Percentiles rank a stretch among this genome's conserved stretches.
These are phyloP conservation scores for Wickerhamomyces bovis DNA, from an alignment of 805 yeast species.

Conservation along the genomic window DNA sequence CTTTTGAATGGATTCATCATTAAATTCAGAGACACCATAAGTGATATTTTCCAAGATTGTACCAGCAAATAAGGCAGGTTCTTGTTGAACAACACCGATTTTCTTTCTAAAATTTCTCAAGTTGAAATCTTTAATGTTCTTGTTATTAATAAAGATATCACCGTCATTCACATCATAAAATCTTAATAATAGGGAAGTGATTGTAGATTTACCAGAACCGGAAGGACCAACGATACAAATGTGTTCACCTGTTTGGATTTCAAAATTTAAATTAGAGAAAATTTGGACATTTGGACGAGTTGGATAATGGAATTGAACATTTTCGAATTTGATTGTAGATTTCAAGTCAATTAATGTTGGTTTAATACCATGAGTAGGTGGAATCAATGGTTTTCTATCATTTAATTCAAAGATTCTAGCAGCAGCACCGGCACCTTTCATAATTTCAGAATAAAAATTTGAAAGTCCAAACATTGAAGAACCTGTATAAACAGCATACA, in stretches of 20 bases:
- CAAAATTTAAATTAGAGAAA: slow-evolving; percentile 54
- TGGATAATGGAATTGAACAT: slow-evolving; percentile 74
- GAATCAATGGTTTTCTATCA: slow-evolving; percentile 68
- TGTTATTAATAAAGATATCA: slow-evolving; percentile 54
- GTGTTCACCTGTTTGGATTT: slow-evolving; percentile 73
- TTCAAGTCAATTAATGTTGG: slow-evolving; percentile 27
- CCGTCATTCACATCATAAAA: slow-evolving; percentile 79
- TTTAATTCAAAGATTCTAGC: slow-evolving; percentile 83
- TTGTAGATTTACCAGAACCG: slow-evolving; percentile 92
- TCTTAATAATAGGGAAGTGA: slow-evolving; percentile 70
- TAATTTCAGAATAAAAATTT: slow-evolving; percentile 84
- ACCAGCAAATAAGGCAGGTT: slow-evolving; percentile 84
- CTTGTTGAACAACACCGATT: slow-evolving; percentile 91
- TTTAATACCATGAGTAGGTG: slow-evolving; percentile 55
- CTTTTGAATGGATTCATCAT: slow-evolving; percentile 49
- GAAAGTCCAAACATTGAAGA: slow-evolving; percentile 89
- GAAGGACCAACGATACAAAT: slow-evolving; percentile 96
- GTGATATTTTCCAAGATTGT: slow-evolving; percentile 76
- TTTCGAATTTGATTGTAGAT: slow-evolving; percentile 48
- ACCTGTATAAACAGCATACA: slow-evolving; percentile 94
- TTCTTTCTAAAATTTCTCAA: slow-evolving; percentile 66
- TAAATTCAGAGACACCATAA: slow-evolving; percentile 58
- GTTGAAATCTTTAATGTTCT: slow-evolving; percentile 56
- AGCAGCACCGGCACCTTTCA: slow-evolving; percentile 98
- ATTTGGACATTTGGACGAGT: slow-evolving; percentile 70